A percentile compares a stretch with the other conserved stretches of the same genome.
Conservation (phyloP, 2,329 filamentous ascomycete genomes). For the Incumbomyces delicatus region DNA sequence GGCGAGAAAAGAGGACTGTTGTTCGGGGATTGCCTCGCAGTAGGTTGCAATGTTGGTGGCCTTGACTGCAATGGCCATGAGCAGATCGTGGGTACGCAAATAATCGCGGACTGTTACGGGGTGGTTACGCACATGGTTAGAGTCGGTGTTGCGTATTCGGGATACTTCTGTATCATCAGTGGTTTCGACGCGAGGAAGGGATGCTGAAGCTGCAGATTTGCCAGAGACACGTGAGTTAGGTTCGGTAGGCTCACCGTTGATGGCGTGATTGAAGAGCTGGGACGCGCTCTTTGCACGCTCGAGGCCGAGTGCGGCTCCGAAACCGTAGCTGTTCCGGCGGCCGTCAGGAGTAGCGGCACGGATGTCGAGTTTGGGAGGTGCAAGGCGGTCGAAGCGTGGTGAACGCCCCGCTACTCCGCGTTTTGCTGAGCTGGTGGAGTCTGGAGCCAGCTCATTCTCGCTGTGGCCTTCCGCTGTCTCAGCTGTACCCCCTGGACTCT, state of each 20-base stretch:
- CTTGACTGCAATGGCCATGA: conserved; percentile 81
- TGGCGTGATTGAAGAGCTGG: conserved; percentile 13
- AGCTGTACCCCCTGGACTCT: conserved; percentile 11
- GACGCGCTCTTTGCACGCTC: conserved; percentile 16
- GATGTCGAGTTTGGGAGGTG: conserved; percentile 43
- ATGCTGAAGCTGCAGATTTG: background rate
- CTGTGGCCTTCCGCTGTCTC: background rate
- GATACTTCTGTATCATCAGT: background rate
- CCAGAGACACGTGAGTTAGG: conserved; percentile 21
- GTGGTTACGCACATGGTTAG: background rate
- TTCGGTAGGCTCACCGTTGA: background rate
- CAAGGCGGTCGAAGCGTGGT: conserved; percentile 35
- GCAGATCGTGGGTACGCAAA: conserved; percentile 63
- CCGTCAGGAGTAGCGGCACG: conserved; percentile 20
- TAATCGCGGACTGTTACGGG: conserved; percentile 46
- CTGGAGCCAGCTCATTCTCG: conserved; percentile 30
- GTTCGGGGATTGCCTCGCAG: conserved; percentile 36
- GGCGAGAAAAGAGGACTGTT: conserved; percentile 26
- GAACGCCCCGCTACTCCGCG: conserved; percentile 30
- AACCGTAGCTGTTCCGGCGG: conserved; percentile 23
- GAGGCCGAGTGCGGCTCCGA: conserved; percentile 21
- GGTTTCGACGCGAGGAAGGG: background rate
- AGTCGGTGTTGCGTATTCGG: background rate
- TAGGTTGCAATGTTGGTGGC: conserved; percentile 68
- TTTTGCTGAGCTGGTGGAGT: conserved; percentile 32